Conservation (phyloP, 192 early-diverging fungal genomes). For the Gonapodya sp. region DNA sequence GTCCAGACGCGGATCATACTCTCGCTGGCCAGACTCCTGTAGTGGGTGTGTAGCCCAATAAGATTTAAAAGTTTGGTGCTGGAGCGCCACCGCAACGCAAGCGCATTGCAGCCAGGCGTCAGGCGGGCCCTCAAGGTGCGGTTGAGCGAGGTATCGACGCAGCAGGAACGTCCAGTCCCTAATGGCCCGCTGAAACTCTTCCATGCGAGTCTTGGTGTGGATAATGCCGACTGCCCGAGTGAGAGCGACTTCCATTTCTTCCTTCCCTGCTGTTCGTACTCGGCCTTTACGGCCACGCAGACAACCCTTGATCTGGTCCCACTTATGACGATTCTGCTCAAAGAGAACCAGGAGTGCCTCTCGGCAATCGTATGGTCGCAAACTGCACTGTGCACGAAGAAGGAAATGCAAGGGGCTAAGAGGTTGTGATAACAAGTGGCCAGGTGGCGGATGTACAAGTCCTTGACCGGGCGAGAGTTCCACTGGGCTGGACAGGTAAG, state of each 20-base stretch:
- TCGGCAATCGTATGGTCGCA: neutral
- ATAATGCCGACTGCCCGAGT: neutral
- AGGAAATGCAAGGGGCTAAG: neutral
- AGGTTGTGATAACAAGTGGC: neutral
- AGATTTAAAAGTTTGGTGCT: neutral
- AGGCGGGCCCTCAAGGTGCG: neutral
- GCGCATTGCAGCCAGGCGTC: neutral
- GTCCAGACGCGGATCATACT: neutral
- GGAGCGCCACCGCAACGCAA: neutral
- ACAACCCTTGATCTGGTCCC: neutral
- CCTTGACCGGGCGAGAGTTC: neutral
- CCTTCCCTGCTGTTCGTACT: neutral
- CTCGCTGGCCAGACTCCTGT: neutral
- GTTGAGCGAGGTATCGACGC: neutral
- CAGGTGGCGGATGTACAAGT: neutral
- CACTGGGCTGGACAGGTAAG: neutral
- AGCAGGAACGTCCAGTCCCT: neutral
- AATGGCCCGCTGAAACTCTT: neutral
- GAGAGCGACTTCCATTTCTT: neutral
- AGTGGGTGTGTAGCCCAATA: neutral
- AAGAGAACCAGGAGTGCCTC: neutral
- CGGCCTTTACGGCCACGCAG: neutral
- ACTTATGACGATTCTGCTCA: neutral
- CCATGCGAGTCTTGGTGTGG: neutral
- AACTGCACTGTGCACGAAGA: neutral